These are phyloP conservation scores for Trichosporon ovoides DNA, from an alignment of 1,284 basidiomycete species.

Conservation along the genomic window DNA sequence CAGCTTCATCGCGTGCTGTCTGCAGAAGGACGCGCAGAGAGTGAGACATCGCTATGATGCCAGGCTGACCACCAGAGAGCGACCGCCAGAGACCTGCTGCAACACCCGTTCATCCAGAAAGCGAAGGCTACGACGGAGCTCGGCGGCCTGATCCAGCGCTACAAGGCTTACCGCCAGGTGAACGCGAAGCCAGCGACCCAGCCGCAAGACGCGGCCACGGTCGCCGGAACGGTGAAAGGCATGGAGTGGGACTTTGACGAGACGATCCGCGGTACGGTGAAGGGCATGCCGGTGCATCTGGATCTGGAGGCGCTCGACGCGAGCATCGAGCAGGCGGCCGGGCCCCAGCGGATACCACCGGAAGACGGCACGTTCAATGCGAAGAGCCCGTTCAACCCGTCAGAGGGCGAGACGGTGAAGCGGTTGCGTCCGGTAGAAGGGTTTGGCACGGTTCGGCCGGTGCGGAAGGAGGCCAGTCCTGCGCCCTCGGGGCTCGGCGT, in stretches of 20 bases:
- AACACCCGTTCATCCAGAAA: slow-evolving; percentile 82
- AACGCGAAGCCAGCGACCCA: slow-evolving; percentile 51
- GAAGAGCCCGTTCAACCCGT: too few relatives aligned
- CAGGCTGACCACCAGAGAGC: slow-evolving; percentile 59
- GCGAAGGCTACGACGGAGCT: slow-evolving; percentile 77
- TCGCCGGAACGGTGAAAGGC: slow-evolving; percentile 40
- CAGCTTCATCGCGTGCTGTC: slow-evolving; percentile 82
- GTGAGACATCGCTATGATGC: slow-evolving; percentile 50
- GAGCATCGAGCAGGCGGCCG: slow-evolving; percentile 14
- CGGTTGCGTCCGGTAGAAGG: slow-evolving; percentile 1
- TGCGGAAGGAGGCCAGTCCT: background rate
- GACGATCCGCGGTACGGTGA: slow-evolving; percentile 58
- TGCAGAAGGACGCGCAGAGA: slow-evolving; percentile 82
- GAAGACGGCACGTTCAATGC: background rate
- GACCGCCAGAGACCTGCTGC: slow-evolving; percentile 80
- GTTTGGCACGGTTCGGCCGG: too few relatives aligned
- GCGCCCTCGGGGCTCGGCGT: background rate
- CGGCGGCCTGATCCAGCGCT: slow-evolving; percentile 75
- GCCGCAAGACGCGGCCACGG: slow-evolving; percentile 35
- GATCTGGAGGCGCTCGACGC: slow-evolving; percentile 57
- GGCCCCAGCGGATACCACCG: slow-evolving; percentile 27
- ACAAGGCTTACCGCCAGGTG: slow-evolving; percentile 58
- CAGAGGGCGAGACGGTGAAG: background rate
- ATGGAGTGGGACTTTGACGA: slow-evolving; percentile 92
- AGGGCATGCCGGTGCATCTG: slow-evolving; percentile 55